These are phyloP conservation scores for Colletotrichum sp. DNA, from an alignment of 2,329 filamentous ascomycete genomes.

Conservation along the genomic window DNA sequence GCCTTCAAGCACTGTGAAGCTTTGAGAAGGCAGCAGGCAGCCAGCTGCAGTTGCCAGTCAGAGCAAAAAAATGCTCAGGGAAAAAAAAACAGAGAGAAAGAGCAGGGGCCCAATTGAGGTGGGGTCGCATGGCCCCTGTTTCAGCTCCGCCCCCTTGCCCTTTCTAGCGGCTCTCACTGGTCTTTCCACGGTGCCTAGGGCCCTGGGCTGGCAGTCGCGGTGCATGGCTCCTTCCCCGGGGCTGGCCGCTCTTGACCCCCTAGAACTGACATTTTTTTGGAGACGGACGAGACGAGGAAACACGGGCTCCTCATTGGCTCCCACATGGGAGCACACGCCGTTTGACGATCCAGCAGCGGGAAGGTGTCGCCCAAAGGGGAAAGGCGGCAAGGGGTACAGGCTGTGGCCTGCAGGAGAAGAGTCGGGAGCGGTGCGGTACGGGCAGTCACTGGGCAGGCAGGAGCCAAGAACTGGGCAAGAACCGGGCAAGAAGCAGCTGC, in stretches of 20 bases:
- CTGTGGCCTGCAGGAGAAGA: not conserved
- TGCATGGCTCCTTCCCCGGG: slow-evolving; percentile 10
- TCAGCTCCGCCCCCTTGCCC: slow-evolving; percentile 8
- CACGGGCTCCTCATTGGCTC: not conserved
- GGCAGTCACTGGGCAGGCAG: not conserved
- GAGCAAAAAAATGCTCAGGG: not conserved
- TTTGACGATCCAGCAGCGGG: slow-evolving; percentile 6
- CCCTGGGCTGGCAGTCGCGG: not conserved
- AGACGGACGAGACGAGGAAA: not conserved
- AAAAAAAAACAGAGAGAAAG: not conserved
- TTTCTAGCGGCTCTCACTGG: slow-evolving; percentile 2
- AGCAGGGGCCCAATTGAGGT: not conserved
- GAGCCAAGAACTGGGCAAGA: not conserved
- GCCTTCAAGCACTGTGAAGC: not conserved
- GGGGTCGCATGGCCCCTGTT: slow-evolving; percentile 18
- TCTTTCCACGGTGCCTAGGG: not conserved
- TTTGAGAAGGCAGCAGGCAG: not conserved
- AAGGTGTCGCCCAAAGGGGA: slow-evolving; percentile 6
- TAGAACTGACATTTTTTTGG: not conserved
- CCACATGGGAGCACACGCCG: not conserved
- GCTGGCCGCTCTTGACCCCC: not conserved
- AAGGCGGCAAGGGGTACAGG: slow-evolving; percentile 5
- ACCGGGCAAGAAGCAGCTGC: not conserved
- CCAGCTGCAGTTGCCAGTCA: not conserved
- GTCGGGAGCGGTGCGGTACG: not conserved